Evolutionary conservation across 2,329 filamentous ascomycete species (phyloP).

Genomic region (Cytospora paraplurivora): DNA sequence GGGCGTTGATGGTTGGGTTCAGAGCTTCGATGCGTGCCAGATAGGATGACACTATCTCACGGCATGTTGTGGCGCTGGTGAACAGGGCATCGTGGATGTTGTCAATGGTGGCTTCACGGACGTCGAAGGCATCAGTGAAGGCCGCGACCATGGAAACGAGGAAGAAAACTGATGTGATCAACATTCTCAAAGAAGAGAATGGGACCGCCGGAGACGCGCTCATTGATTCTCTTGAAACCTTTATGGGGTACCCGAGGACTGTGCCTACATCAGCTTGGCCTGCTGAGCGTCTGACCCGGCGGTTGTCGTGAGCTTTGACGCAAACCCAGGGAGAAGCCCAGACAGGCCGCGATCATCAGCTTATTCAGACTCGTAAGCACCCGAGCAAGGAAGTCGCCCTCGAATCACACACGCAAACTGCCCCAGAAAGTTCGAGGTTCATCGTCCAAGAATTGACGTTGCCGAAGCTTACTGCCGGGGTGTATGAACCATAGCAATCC

Average conservation of each 20-base stretch:
- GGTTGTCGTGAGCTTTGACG: neutral
- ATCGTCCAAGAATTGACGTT: neutral
- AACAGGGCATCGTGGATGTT: slow-evolving; percentile 58
- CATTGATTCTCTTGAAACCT: neutral
- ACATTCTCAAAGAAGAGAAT: neutral
- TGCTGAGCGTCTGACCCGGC: neutral
- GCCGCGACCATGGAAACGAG: neutral
- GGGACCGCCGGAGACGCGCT: too few relatives aligned
- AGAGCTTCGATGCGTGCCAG: slow-evolving; percentile 58
- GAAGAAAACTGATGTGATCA: neutral
- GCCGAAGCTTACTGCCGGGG: neutral
- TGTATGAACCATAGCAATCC: neutral
- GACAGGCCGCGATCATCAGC: neutral
- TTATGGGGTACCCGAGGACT: neutral
- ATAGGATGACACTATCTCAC: slow-evolving; percentile 56
- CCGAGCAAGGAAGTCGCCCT: neutral
- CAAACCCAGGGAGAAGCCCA: neutral
- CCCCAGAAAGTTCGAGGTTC: neutral
- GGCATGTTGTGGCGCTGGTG: slow-evolving; percentile 54
- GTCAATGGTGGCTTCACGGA: slow-evolving; percentile 60
- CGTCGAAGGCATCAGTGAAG: slow-evolving; percentile 45
- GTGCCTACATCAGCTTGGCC: neutral
- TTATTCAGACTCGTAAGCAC: neutral
- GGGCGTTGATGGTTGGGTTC: slow-evolving; percentile 59
- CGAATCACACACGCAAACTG: neutral